These are phyloP conservation scores for Dunaliella primolecta DNA, from an alignment of 139 green algal species.

Conservation along the genomic window DNA sequence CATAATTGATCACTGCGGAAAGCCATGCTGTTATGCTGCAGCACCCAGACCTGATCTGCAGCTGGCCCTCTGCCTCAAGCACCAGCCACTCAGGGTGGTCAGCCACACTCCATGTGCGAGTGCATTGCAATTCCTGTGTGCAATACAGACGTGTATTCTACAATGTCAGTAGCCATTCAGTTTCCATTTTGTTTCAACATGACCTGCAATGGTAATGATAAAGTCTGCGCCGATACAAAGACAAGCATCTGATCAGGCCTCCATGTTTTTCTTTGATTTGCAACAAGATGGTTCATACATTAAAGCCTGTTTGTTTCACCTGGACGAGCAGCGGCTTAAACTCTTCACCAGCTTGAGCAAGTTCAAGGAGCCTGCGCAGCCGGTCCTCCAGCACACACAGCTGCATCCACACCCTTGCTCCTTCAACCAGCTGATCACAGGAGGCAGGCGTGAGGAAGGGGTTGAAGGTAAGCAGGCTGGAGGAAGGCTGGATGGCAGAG, in stretches of 20 bases:
- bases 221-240: too few relatives aligned
- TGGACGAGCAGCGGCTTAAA: constrained; percentile 14
- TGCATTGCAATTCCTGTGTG: constrained; percentile 44
- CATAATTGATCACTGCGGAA: too few relatives aligned
- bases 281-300: too few relatives aligned
- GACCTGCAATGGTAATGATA: too few relatives aligned
- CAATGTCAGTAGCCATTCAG: too few relatives aligned
- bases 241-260: too few relatives aligned
- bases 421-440: not conserved
- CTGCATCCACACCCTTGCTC: constrained; percentile 41
- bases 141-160: too few relatives aligned
- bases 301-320: too few relatives aligned
- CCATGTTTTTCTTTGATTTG: too few relatives aligned
- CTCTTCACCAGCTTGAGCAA: not conserved
- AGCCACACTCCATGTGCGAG: constrained; percentile 34
- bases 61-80: constrained; percentile 56
- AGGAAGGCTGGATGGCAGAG: not conserved
- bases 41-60: constrained; percentile 55
- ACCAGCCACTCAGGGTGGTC: constrained; percentile 50
- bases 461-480: not conserved
- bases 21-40: too few relatives aligned
- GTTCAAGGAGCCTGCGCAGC: constrained; percentile 12
- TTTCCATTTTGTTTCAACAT: too few relatives aligned
- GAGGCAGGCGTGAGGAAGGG: not conserved
- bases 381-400: constrained; percentile 64